Evolutionary conservation across 2,329 filamentous ascomycete genomes (phyloP).

Genomic region (Colletotrichum higginsianum): DNA sequence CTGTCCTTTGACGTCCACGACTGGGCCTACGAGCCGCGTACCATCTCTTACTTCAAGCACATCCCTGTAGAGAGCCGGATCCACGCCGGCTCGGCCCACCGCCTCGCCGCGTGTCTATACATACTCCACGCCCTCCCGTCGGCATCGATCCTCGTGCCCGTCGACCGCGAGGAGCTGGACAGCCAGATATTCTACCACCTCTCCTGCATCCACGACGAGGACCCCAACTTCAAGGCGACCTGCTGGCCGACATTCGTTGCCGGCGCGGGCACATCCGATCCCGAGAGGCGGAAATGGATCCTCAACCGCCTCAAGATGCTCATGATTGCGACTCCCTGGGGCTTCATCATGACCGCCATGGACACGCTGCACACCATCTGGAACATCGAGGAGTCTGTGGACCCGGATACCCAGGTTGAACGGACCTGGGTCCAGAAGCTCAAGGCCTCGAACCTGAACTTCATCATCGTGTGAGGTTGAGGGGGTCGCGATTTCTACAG

Average conservation of each 20-base stretch:
- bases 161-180: slow-evolving; percentile 54
- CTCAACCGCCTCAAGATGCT: slow-evolving; percentile 60
- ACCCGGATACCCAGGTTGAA: slow-evolving; percentile 41
- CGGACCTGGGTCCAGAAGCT: slow-evolving; percentile 62
- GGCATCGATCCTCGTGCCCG: slow-evolving; percentile 48
- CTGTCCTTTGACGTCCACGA: slow-evolving; percentile 57
- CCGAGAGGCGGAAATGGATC: slow-evolving; percentile 62
- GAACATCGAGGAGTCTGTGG: slow-evolving; percentile 49
- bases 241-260: slow-evolving; percentile 71
- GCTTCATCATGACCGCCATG: slow-evolving; percentile 63
- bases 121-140: slow-evolving; percentile 57
- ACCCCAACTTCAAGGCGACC: slow-evolving; percentile 69
- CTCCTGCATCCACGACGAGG: slow-evolving; percentile 61
- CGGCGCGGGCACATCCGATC: slow-evolving; percentile 64
- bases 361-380: slow-evolving; percentile 62
- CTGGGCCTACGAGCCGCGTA: slow-evolving; percentile 57
- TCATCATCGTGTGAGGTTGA: slow-evolving; percentile 57
- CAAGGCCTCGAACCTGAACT: slow-evolving; percentile 58
- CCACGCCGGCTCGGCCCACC: slow-evolving; percentile 59
- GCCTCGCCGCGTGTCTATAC: slow-evolving; percentile 62
- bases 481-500: not conserved
- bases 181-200: slow-evolving; percentile 64
- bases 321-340: slow-evolving; percentile 62
- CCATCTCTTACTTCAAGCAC: slow-evolving; percentile 53
- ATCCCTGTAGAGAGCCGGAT: slow-evolving; percentile 55